Percentiles rank a stretch among this genome's conserved stretches.
Conservation (phyloP, 148 eudicot genomes). For the Diospyros kaki region DNA sequence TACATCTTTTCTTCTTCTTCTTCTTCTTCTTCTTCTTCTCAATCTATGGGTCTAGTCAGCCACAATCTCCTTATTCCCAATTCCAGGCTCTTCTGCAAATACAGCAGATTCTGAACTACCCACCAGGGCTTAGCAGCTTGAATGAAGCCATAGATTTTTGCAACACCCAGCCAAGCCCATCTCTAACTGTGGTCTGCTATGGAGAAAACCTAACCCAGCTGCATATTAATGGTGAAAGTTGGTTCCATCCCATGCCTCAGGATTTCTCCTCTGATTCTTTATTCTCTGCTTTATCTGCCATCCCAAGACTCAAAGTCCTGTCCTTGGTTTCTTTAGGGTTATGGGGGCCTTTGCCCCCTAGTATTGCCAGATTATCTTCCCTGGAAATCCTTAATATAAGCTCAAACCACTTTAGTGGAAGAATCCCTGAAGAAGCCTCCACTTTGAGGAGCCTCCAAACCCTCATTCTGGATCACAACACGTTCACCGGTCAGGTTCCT, state of each 20-base stretch:
- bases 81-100: constrained; percentile 39
- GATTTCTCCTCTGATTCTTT: constrained; percentile 42
- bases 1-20: not conserved
- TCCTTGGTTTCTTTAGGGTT: constrained; percentile 64
- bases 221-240: constrained; percentile 38
- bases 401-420: constrained; percentile 58
- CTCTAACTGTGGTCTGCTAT: constrained; percentile 52
- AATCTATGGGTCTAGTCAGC: constrained; percentile 11
- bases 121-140: constrained; percentile 34
- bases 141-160: constrained; percentile 45
- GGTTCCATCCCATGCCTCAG: constrained; percentile 31
- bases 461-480: constrained; percentile 61
- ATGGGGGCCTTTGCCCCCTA: constrained; percentile 58
- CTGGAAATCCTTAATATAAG: constrained; percentile 74
- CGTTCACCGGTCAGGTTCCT: constrained; percentile 52
- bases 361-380: constrained; percentile 41
- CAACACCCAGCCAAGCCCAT: constrained; percentile 43
- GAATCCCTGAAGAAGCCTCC: constrained; percentile 47
- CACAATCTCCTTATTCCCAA: constrained; percentile 37
- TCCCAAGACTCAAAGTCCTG: constrained; percentile 61
- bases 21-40: constrained; percentile 9
- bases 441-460: constrained; percentile 54
- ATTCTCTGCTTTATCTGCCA: constrained; percentile 40
- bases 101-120: constrained; percentile 49
- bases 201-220: constrained; percentile 66